Conservation (phyloP, 768 basidiomycete genomes). For the Kondoa malvinella region DNA sequence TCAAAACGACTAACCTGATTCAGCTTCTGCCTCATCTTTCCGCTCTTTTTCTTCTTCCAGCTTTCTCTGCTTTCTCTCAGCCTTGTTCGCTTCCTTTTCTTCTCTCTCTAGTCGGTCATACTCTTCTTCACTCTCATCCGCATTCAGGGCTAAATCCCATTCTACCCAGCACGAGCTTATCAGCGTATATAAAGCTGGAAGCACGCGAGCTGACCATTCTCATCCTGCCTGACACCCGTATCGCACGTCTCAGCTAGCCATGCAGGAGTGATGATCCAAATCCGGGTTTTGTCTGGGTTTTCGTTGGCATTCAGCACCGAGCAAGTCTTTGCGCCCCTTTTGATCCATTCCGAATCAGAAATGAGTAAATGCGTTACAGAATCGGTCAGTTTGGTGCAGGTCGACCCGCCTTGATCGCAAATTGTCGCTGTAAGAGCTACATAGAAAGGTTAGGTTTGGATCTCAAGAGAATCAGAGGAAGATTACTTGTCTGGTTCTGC, state of each 20-base stretch:
- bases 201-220: no score
- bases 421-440: neutral
- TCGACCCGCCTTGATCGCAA: neutral
- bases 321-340: neutral
- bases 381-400: neutral
- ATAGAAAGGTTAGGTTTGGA: neutral
- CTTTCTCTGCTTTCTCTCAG: slow-evolving; percentile 1
- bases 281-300: neutral
- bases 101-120: slow-evolving; percentile 7
- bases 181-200: no score
- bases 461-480: neutral
- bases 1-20: neutral
- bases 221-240: neutral
- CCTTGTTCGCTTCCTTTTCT: neutral
- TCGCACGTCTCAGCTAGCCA: neutral
- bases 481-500: neutral
- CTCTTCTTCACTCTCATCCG: slow-evolving; percentile 8
- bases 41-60: neutral
- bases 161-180: slow-evolving; percentile 1
- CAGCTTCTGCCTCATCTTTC: neutral
- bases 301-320: neutral
- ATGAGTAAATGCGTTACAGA: neutral
- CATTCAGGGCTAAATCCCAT: slow-evolving; percentile 7
- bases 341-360: slow-evolving; percentile 1
- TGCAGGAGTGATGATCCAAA: neutral